phyloP scores from a whole-genome alignment of 176 grass and related monocot genomes.

The Canna indica region DNA sequence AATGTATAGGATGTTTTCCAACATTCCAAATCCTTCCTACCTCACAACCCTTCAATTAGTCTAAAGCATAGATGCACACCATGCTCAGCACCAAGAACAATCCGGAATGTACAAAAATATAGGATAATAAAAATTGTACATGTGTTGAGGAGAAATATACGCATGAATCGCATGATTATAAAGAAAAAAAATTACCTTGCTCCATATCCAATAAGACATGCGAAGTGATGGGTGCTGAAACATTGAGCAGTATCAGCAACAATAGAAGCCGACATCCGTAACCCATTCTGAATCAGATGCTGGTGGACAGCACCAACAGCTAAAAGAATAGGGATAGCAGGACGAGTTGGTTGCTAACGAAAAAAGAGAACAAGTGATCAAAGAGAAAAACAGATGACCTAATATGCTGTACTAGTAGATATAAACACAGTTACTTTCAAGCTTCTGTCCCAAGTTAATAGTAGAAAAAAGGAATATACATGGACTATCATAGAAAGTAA shows the following conservation, averaged over 20 bases:
- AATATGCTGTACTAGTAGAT: not conserved
- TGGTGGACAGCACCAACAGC: slow-evolving; percentile 97
- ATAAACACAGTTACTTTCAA: not conserved
- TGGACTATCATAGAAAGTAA: not conserved
- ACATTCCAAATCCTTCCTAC: not conserved
- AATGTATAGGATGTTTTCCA: not conserved
- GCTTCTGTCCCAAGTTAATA: not conserved
- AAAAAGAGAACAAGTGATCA: not conserved
- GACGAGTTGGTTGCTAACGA: slow-evolving; percentile 75
- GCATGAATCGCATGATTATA: not conserved
- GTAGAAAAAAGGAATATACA: not conserved
- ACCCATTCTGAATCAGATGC: slow-evolving; percentile 98
- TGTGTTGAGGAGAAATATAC: not conserved
- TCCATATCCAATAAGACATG: slow-evolving; percentile 98
- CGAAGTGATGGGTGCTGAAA: slow-evolving; percentile 99
- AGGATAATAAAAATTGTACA: not conserved
- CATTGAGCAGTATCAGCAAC: slow-evolving; percentile 98
- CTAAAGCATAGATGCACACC: not conserved
- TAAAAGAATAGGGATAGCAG: slow-evolving; percentile 92
- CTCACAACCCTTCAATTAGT: not conserved
- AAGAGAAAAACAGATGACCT: not conserved
- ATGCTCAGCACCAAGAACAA: not conserved
- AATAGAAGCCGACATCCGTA: slow-evolving; percentile 93
- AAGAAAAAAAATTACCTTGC: slow-evolving; percentile 50
- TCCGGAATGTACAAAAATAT: not conserved